phyloP scores from a whole-genome alignment of 306 rosid genomes.

The Glycine soja region DNA sequence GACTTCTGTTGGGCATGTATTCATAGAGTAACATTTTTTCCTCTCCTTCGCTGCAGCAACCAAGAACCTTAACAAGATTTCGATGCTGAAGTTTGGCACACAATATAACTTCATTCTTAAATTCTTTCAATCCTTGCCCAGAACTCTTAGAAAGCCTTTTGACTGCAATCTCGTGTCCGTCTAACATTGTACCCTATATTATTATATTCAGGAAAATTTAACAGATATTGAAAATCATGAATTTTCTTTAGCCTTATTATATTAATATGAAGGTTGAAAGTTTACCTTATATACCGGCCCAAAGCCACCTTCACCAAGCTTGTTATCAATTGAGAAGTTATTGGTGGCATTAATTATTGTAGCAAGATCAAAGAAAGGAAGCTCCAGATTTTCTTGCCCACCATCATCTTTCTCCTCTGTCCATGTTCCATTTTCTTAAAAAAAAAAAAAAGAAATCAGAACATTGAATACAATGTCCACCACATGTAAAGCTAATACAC shows the following conservation, averaged over 20 bases:
- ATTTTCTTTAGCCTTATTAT: neutral
- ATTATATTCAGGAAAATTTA: neutral
- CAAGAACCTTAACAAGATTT: conserved; percentile 31
- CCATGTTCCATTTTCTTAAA: neutral
- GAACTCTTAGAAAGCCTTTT: conserved; percentile 19
- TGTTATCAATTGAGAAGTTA: neutral
- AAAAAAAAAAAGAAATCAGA: neutral
- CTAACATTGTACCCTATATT: conserved; percentile 3
- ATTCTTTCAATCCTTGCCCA: conserved; percentile 2
- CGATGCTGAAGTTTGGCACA: conserved; percentile 23
- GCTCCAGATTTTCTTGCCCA: neutral
- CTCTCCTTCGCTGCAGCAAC: neutral
- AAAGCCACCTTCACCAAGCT: conserved; percentile 17
- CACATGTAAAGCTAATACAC: neutral
- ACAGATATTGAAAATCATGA: neutral
- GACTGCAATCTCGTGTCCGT: conserved; percentile 20
- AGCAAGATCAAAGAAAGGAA: neutral
- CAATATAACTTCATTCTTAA: conserved; percentile 15
- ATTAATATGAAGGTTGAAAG: neutral
- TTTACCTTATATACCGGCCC: neutral
- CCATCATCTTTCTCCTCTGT: neutral
- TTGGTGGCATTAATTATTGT: conserved; percentile 1
- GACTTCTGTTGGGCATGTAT: conserved; percentile 17
- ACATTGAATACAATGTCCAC: neutral
- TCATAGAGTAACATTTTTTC: conserved; percentile 5